These are phyloP conservation scores for Aegilops bicornis DNA, from an alignment of 176 grass and related monocot genomes.

Conservation along the genomic window DNA sequence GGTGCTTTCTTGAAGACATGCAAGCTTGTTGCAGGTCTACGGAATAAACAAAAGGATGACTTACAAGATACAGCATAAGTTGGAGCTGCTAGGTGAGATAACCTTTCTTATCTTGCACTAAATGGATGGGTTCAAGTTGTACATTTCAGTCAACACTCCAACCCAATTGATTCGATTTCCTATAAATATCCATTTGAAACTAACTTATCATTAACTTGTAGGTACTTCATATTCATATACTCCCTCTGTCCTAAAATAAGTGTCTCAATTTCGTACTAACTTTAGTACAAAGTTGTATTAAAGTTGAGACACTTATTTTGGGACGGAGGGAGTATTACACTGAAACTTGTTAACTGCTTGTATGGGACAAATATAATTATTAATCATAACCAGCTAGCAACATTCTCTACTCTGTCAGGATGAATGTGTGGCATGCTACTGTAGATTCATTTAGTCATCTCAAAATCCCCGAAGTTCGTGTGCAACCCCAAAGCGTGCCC, in stretches of 20 bases:
- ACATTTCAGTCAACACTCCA: background rate
- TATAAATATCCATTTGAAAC: background rate
- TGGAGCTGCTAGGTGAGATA: conserved; percentile 24
- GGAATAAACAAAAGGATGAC: conserved; percentile 45
- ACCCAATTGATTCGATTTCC: conserved; percentile 12
- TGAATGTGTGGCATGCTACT: conserved; percentile 22
- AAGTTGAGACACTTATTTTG: no score
- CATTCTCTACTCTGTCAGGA: background rate
- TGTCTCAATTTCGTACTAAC: background rate
- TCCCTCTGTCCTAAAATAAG: no score
- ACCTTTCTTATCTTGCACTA: conserved; percentile 21
- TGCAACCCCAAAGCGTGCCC: no score
- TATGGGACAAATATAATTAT: background rate
- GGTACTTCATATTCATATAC: background rate
- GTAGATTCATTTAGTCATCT: background rate
- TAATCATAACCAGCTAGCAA: conserved; percentile 18
- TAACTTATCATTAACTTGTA: conserved; percentile 1
- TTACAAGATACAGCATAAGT: conserved; percentile 27
- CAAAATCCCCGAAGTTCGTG: background rate
- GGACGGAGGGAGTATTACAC: background rate
- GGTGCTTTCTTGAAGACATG: conserved; percentile 82
- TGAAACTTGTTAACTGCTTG: background rate
- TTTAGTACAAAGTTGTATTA: no score
- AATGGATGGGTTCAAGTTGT: conserved; percentile 5
- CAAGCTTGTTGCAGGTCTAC: conserved; percentile 64